These are phyloP conservation scores for Porcisia deanei DNA, from an alignment of 208 protist genomes.

Conservation along the genomic window DNA sequence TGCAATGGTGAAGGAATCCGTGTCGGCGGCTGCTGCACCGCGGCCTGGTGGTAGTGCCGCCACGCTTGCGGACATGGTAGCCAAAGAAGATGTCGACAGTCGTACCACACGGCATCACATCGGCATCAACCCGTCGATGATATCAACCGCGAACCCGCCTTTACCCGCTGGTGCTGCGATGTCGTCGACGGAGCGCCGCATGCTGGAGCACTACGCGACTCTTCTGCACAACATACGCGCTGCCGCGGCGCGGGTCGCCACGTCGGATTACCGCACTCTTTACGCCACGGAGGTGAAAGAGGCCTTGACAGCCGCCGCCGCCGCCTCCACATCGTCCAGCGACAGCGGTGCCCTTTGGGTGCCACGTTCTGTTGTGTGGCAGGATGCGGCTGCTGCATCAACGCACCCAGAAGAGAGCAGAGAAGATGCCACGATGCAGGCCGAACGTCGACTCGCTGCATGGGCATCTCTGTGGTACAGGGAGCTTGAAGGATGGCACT, in stretches of 20 bases:
- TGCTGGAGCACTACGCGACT: constrained; percentile 18
- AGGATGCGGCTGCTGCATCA: neutral
- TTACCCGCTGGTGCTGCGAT: neutral
- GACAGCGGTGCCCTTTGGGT: neutral
- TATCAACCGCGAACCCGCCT: neutral
- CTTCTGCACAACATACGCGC: constrained; percentile 16
- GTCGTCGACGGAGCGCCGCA: constrained; percentile 13
- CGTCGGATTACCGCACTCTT: constrained; percentile 4
- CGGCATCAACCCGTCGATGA: neutral
- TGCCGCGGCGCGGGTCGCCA: constrained; percentile 13
- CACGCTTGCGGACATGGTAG: constrained; percentile 4
- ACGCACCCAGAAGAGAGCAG: neutral
- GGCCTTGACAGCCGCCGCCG: neutral
- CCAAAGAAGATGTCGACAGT: neutral
- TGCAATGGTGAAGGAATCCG: neutral
- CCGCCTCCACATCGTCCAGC: neutral
- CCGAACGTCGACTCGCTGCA: constrained; percentile 10
- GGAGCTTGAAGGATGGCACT: neutral
- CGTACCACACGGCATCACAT: neutral
- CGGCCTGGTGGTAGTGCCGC: neutral
- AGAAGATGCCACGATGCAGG: constrained; percentile 9
- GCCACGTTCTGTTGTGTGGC: constrained; percentile 9
- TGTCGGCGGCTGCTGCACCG: neutral
- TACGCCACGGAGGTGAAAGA: constrained; percentile 3
- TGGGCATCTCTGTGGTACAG: constrained; percentile 16